A percentile compares a stretch with the other conserved stretches of the same genome.
These are phyloP conservation scores for Mitragyna speciosa DNA, from an alignment of 257 asterid genomes.

Conservation along the genomic window DNA sequence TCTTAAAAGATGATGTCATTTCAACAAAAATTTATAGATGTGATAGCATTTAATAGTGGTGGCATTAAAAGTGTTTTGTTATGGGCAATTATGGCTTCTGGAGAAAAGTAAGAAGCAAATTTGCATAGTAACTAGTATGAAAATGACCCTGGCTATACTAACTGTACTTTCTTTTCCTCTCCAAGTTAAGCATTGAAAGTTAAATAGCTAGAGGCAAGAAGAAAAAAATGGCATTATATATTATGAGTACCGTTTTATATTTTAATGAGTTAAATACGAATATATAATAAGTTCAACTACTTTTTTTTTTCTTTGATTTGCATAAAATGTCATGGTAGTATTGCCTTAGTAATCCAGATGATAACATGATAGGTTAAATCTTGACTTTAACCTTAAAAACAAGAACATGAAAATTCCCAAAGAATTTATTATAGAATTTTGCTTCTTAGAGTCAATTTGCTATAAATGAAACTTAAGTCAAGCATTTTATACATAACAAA, in stretches of 20 bases:
- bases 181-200: not conserved
- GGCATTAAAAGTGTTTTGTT: not conserved
- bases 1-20: conserved; percentile 6
- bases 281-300: not conserved
- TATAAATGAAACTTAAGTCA: too few relatives aligned
- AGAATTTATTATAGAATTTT: too few relatives aligned
- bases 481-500: too few relatives aligned
- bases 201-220: not conserved
- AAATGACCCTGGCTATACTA: not conserved
- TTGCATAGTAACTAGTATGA: not conserved
- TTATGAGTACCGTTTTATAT: not conserved
- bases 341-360: too few relatives aligned
- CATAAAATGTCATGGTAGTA: too few relatives aligned
- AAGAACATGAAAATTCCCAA: not conserved
- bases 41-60: not conserved
- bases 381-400: not conserved
- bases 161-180: not conserved
- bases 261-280: not conserved
- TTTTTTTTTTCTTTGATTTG: too few relatives aligned
- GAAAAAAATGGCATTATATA: too few relatives aligned
- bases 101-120: not conserved
- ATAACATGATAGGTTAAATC: too few relatives aligned
- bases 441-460: not conserved
- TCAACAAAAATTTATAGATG: not conserved
- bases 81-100: not conserved